phyloP scores from a whole-genome alignment of 352 stramenopile genomes.

The Halophytophthora batemanensis region DNA sequence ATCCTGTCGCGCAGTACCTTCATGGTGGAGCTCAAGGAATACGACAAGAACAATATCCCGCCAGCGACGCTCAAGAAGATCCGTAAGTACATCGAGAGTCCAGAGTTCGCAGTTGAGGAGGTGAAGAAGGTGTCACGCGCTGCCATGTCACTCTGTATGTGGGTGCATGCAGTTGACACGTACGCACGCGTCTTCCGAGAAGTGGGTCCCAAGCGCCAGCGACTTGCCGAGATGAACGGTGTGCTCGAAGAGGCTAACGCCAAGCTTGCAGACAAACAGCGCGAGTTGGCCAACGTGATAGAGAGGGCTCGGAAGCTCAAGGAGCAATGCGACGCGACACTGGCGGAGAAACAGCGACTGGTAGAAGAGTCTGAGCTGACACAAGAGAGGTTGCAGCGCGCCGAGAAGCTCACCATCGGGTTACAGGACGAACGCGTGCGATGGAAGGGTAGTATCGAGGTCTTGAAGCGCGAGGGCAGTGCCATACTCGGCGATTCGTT shows the following conservation, averaged over 20 bases:
- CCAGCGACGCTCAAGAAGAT: slow-evolving; percentile 61
- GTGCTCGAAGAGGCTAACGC: slow-evolving; percentile 71
- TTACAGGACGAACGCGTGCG: slow-evolving; percentile 68
- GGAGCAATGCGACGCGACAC: slow-evolving; percentile 53
- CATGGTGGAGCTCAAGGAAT: slow-evolving; percentile 83
- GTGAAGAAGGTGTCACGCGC: slow-evolving; percentile 80
- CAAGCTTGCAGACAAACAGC: slow-evolving; percentile 64
- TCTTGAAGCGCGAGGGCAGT: slow-evolving; percentile 41
- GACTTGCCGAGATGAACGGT: slow-evolving; percentile 66
- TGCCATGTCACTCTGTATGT: slow-evolving; percentile 87
- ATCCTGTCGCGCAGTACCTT: slow-evolving; percentile 71
- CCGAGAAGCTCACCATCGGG: slow-evolving; percentile 59
- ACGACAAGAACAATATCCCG: slow-evolving; percentile 81
- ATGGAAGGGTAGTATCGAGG: slow-evolving; percentile 65
- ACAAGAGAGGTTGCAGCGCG: slow-evolving; percentile 44
- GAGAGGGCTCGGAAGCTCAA: slow-evolving; percentile 53
- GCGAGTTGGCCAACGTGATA: slow-evolving; percentile 56
- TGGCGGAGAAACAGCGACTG: slow-evolving; percentile 67
- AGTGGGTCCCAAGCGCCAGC: slow-evolving; percentile 72
- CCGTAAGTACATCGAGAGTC: slow-evolving; percentile 81
- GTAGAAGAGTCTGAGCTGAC: slow-evolving; percentile 64
- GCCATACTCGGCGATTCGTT: slow-evolving; percentile 60
- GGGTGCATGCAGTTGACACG: slow-evolving; percentile 81
- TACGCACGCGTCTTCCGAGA: slow-evolving; percentile 76
- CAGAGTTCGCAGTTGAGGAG: slow-evolving; percentile 79